Evolutionary conservation across 2,329 filamentous ascomycete species (phyloP).

Genomic region (Tolypocladium capitatum): DNA sequence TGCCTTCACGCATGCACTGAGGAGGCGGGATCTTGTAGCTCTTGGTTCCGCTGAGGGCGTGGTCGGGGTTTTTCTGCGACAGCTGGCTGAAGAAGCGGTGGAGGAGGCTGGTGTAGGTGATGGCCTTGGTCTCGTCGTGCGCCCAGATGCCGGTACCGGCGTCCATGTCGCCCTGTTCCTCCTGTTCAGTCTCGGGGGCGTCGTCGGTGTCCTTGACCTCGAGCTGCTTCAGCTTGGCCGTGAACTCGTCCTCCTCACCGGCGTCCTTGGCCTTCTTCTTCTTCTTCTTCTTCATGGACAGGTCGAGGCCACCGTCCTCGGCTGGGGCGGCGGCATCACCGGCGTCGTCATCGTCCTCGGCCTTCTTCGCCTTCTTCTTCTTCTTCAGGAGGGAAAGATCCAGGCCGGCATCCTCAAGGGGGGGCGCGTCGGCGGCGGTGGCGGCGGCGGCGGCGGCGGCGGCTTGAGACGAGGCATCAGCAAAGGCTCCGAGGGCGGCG

Average conservation of each 20-base stretch:
- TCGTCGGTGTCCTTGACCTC: constrained; percentile 54
- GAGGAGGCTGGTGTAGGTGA: constrained; percentile 77
- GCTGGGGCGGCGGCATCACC: constrained; percentile 32
- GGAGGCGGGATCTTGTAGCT: constrained; percentile 99
- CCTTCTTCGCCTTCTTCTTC: constrained; percentile 41
- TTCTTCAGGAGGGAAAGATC: constrained; percentile 65
- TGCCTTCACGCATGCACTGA: constrained; percentile 97
- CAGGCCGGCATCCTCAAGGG: constrained; percentile 37
- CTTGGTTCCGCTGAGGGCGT: constrained; percentile 75
- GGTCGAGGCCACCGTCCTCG: constrained; percentile 41
- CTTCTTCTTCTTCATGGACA: constrained; percentile 76
- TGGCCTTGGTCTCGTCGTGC: constrained; percentile 63
- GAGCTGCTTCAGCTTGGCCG: constrained; percentile 47
- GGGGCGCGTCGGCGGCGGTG: constrained; percentile 34
- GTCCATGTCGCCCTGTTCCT: constrained; percentile 64
- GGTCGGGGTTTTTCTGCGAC: constrained; percentile 91
- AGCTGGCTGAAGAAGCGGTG: constrained; percentile 90
- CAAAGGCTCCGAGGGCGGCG: constrained; percentile 40
- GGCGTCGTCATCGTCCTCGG: constrained; percentile 29
- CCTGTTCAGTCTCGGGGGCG: constrained; percentile 32
- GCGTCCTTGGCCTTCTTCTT: constrained; percentile 44
- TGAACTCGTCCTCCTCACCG: constrained; percentile 50
- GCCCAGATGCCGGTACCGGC: constrained; percentile 82
- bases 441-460: constrained; percentile 30
- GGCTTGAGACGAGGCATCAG: constrained; percentile 32